Evolutionary conservation across 352 stramenopile species (phyloP), one percentile per base, ranked within the genome.

Genomic region (Phytophthora boehmeriae): DNA sequence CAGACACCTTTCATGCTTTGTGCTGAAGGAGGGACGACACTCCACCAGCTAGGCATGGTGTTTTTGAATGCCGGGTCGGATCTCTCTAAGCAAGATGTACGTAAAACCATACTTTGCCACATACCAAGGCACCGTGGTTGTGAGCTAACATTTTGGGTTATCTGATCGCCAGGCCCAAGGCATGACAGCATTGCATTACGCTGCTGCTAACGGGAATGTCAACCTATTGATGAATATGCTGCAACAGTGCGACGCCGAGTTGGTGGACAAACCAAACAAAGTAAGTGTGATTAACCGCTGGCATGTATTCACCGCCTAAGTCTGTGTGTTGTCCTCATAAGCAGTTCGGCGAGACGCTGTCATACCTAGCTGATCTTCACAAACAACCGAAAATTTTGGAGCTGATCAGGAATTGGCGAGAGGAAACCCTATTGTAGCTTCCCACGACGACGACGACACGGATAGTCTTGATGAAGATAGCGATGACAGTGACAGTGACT

Each of bases 1-100:
- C 86, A 94, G 51, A 90, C 86, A 11, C 59, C 80, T 4, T 36
- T 92, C 19, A 93, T 92, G 81, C 22, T 91, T 8, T 90, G 82
- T 38, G 55, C 87, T 19, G 81, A 92, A 59, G 75, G 69, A 35
- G 82, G 80, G 2, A 54, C 66, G 20, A 61, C 87, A 23, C 71
- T 94, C 25, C 76, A 89, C 28, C 81, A 86, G 35, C 68, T 93
- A 23, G 86, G 77, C 9, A 91, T 93, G 78, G 68, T 88, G 20
- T 82, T 92, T 48, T 54, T 94, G 1, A 90, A 91, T 48, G 78
- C 86, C 46, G 83, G 76, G 14, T 75, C 80, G 14, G 47, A 84
- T 43, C 55, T 92, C 32, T 69, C 61, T 3, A 68, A 88, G 17
- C 81, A 87, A 67, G 86, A 94, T 49, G 86, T 92, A 49, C 17